Evolutionary conservation across 257 asterid genomes (phyloP).

Genomic region (Rhazya stricta): DNA sequence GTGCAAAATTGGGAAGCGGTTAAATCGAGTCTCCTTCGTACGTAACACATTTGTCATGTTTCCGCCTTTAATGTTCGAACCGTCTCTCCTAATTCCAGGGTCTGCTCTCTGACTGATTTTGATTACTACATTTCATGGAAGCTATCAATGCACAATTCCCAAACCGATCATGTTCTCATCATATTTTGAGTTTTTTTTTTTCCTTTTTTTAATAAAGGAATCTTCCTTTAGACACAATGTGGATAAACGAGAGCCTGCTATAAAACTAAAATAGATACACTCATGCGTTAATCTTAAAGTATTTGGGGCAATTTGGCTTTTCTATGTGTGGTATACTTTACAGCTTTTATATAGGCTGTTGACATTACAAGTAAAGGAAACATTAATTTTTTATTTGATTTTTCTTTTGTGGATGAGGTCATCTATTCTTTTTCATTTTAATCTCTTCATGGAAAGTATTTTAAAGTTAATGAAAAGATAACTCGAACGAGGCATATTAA

Average conservation of each 20-base stretch:
- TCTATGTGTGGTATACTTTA: background rate
- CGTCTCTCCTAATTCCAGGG: background rate
- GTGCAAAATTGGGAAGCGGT: conserved; percentile 15
- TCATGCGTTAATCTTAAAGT: too few relatives aligned
- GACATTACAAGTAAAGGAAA: background rate
- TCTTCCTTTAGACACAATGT: background rate
- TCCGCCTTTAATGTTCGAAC: background rate
- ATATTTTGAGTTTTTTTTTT: too few relatives aligned
- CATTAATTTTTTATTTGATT: background rate
- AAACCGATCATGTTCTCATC: background rate
- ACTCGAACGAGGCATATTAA: background rate
- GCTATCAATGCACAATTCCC: background rate
- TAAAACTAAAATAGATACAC: too few relatives aligned
- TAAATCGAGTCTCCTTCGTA: conserved; percentile 19
- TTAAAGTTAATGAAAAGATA: background rate
- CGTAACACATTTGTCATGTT: background rate
- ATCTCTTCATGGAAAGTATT: background rate
- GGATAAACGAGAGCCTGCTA: background rate
- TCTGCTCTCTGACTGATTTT: background rate
- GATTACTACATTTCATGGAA: background rate
- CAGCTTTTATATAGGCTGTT: background rate
- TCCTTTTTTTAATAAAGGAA: too few relatives aligned
- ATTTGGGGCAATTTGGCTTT: background rate
- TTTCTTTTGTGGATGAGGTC: background rate
- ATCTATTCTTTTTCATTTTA: background rate